A percentile compares a stretch with the other conserved stretches of the same genome.
phyloP scores from a whole-genome alignment of 139 green algal species.

The Chlorella sp. region DNA sequence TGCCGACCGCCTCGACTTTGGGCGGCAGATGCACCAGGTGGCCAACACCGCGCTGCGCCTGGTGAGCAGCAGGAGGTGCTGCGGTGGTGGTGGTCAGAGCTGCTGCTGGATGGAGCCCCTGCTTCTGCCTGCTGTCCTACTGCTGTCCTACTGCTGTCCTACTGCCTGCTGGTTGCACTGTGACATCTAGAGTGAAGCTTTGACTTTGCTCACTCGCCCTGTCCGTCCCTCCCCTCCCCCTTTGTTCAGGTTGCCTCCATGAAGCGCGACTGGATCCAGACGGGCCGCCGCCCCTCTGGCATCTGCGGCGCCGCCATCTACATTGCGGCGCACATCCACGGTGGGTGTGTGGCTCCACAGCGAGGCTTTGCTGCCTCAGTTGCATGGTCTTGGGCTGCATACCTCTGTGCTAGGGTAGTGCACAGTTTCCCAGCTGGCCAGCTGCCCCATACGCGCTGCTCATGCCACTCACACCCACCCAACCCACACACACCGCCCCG shows the following conservation, averaged over 20 bases:
- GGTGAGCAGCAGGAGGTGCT: no score
- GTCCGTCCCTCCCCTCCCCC: no score
- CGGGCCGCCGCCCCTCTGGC: conserved; percentile 87
- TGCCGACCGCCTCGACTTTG: conserved; percentile 72
- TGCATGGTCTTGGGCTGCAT: no score
- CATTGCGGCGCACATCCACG: conserved; percentile 94
- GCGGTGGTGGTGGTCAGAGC: no score
- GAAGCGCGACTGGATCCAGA: conserved; percentile 99
- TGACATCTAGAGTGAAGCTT: no score
- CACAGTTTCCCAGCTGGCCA: no score
- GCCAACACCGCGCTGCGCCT: conserved; percentile 89
- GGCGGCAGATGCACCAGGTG: conserved; percentile 54
- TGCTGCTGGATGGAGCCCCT: no score
- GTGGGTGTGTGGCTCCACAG: conserved; percentile 27
- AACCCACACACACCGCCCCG: not conserved
- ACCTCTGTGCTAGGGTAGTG: no score
- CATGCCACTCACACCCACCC: not conserved
- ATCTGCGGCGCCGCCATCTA: conserved; percentile 97
- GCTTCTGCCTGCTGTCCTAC: no score
- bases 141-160: no score
- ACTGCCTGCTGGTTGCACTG: no score
- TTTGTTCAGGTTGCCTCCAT: conserved; percentile 74
- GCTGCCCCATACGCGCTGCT: not conserved
- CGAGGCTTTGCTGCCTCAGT: not conserved
- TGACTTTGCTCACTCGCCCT: no score